Evolutionary conservation across 2,329 filamentous ascomycete genomes (phyloP).

Genomic region (Dothistroma pini): DNA sequence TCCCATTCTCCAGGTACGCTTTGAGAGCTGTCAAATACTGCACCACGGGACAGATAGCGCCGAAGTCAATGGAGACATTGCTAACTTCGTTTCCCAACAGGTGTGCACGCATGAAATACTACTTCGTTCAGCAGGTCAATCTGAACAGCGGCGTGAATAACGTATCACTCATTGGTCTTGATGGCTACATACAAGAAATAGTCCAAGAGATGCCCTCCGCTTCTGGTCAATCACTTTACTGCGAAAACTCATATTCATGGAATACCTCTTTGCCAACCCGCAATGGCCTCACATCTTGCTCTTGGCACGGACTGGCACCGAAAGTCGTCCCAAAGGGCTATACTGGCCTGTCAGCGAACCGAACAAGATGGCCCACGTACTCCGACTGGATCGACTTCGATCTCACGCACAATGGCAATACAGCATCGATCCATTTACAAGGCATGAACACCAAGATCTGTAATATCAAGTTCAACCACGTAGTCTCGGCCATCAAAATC

Average conservation of each 20-base stretch:
- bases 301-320: conserved; percentile 66
- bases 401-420: conserved; percentile 45
- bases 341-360: conserved; percentile 11
- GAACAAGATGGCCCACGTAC: conserved; percentile 16
- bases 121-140: conserved; percentile 78
- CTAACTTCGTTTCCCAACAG: conserved; percentile 24
- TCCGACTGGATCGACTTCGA: conserved; percentile 63
- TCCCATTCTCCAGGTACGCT: conserved; percentile 71
- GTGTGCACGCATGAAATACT: conserved; percentile 76
- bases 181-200: conserved; percentile 63
- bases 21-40: neutral
- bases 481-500: conserved; percentile 63
- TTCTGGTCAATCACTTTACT: conserved; percentile 52
- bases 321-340: conserved; percentile 51
- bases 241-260: conserved; percentile 38
- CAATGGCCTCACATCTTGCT: conserved; percentile 62
- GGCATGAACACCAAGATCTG: conserved; percentile 77
- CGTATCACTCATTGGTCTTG: conserved; percentile 66
- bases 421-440: conserved; percentile 62
- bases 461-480: conserved; percentile 66
- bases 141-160: conserved; percentile 66
- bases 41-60: neutral
- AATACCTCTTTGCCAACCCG: conserved; percentile 43
- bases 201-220: conserved; percentile 68
- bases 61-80: neutral